Evolutionary conservation across 1,284 basidiomycete species (phyloP).

Genomic region (Singerocomus rubriflavus): DNA sequence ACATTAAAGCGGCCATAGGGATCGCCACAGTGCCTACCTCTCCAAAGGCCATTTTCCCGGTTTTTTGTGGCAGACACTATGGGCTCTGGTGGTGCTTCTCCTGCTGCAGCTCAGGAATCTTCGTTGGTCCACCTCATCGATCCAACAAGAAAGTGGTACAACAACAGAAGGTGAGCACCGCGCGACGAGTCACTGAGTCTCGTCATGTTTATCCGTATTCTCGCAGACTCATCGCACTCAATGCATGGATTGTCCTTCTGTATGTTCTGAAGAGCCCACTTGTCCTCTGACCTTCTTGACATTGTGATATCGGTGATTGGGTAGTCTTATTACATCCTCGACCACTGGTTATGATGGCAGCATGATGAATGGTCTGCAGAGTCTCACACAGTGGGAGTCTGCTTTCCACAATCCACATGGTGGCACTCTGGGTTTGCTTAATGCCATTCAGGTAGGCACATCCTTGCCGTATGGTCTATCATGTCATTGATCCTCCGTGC

Average conservation of each 20-base stretch:
- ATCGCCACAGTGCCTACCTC: too few species aligned
- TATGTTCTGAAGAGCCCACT: constrained; percentile 30
- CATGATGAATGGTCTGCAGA: constrained; percentile 77
- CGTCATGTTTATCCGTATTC: constrained; percentile 5
- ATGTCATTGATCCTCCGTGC: constrained; percentile 2
- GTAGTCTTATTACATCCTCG: constrained; percentile 69
- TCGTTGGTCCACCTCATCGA: constrained; percentile 58
- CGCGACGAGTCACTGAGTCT: background rate
- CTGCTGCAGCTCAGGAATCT: constrained; percentile 27
- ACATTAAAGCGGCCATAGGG: background rate
- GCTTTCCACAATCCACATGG: constrained; percentile 57
- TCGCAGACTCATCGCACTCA: constrained; percentile 56
- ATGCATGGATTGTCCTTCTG: constrained; percentile 69
- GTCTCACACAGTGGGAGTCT: constrained; percentile 55
- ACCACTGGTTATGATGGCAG: constrained; percentile 76
- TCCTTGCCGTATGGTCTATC: constrained; percentile 10
- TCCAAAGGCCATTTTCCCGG: background rate
- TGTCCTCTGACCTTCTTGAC: constrained; percentile 2
- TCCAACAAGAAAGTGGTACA: constrained; percentile 67
- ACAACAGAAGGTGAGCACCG: constrained; percentile 58
- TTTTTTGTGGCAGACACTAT: constrained; percentile 36
- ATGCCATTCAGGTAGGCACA: constrained; percentile 63
- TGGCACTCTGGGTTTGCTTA: constrained; percentile 64
- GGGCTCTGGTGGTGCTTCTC: constrained; percentile 46
- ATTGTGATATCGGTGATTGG: background rate